phyloP scores from a whole-genome alignment of 805 yeast species.

The Sugiyamaella floridensis region DNA sequence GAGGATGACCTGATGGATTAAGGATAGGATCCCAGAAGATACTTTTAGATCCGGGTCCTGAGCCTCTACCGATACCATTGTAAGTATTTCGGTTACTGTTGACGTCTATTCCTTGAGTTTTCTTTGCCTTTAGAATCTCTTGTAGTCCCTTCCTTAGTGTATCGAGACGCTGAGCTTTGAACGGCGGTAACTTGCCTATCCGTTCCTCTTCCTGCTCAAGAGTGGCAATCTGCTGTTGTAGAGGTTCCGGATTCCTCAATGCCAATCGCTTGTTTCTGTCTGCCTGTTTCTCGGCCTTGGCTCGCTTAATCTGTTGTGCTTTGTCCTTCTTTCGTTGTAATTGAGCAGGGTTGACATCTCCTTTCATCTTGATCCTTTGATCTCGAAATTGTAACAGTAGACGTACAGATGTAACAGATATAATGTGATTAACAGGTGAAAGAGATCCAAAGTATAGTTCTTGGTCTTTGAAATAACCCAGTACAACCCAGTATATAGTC shows the following conservation, averaged over 20 bases:
- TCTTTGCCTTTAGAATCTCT: constrained; percentile 14
- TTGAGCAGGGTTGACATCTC: constrained; percentile 21
- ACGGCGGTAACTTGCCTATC: constrained; percentile 12
- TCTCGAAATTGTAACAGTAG: no score
- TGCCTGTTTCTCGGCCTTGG: constrained; percentile 20
- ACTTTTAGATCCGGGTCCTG: constrained; percentile 21
- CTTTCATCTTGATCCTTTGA: constrained; percentile 5
- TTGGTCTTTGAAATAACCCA: no score
- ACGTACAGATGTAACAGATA: no score
- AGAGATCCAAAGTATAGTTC: no score
- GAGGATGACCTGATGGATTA: constrained; percentile 25
- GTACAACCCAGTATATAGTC: no score
- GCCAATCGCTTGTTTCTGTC: constrained; percentile 23
- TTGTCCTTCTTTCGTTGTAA: constrained; percentile 23
- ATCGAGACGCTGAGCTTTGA: constrained; percentile 10
- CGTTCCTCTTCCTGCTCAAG: constrained; percentile 20
- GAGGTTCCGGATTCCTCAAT: constrained; percentile 14
- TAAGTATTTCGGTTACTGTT: not conserved
- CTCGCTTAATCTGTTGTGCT: constrained; percentile 24
- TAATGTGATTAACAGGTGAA: no score
- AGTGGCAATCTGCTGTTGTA: constrained; percentile 18
- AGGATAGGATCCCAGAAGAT: constrained; percentile 24
- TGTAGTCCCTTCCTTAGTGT: constrained; percentile 16
- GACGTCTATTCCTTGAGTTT: constrained; percentile 7
- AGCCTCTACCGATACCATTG: not conserved